Base-by-base conservation (phyloP, 768 basidiomycete species). In the Pisolithus tinctorius region DNA sequence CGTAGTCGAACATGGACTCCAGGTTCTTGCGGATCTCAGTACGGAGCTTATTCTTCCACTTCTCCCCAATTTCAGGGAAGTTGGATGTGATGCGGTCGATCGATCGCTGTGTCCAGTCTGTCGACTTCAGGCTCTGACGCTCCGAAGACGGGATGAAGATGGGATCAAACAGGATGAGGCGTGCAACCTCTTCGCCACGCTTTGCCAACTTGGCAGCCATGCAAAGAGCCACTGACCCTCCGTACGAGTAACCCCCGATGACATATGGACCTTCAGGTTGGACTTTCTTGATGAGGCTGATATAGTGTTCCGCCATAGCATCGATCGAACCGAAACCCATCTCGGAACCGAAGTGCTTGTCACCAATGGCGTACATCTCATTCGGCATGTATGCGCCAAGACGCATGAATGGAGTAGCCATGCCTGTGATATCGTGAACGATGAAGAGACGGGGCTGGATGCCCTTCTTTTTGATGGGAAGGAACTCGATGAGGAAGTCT, bases 291-390 rank as follows among this genome's bases (percentile, higher is more conserved):
- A 66, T 52, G 23, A 66, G 65, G 45, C 63, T 51, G 46, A 66
- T 66, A 45, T 66, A 66, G 50, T 66, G 64, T 37, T 66, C 63
- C 1, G 59, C 65, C 64, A 66, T 66, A 1, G 64, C 54, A 38
- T 66, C 64, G 27, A 66, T 57, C 23, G 60, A 52, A 27, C 60
- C 55, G 53, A 66, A 66, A 45, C 64, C 64, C 0, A 57, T 62
- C 27, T 60, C 40, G 10, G 63, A 67, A 29, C 64, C 64, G 29
- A 65, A 65, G 50, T 66, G 60, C 27, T 59, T 62, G 55, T 66
- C 64, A 26, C 64, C 65, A 23, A 66, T 66, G n/a, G 65, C 64
- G 30, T 65, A 66, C 59, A 66, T 62, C 59, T 66, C 64, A 42
- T 54, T 64, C 1, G 64, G 62, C 64, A 65, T 65, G 52, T 57